Percentiles rank a stretch among this genome's conserved stretches.
phyloP scores from a whole-genome alignment of 257 asterid genomes.

The Nicotiana otophora region DNA sequence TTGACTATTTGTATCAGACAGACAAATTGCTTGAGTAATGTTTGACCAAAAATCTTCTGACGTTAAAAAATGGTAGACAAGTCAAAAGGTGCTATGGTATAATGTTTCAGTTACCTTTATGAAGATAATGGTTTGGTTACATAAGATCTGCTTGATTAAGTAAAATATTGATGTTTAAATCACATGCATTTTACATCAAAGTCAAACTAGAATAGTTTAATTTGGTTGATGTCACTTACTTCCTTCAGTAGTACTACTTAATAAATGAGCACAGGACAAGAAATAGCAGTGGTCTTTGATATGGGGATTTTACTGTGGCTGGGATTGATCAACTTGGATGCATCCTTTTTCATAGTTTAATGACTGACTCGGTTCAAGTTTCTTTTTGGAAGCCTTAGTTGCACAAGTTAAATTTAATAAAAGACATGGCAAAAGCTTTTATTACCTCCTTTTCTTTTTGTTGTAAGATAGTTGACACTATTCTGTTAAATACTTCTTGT shows the following conservation, averaged over 20 bases:
- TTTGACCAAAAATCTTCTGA: neutral
- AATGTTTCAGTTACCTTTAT: neutral
- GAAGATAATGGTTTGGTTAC: neutral
- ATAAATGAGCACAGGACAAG: neutral
- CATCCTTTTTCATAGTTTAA: neutral
- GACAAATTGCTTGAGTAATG: neutral
- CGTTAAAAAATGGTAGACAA: neutral
- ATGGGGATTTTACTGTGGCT: neutral
- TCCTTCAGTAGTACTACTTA: neutral
- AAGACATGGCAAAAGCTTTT: neutral
- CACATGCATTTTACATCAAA: neutral
- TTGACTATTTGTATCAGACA: neutral
- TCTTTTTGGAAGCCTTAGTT: neutral
- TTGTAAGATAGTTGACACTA: conserved; percentile 4
- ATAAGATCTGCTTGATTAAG: neutral
- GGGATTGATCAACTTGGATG: neutral
- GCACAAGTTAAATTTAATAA: neutral
- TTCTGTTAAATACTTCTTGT: conserved; percentile 15
- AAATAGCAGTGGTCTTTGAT: neutral
- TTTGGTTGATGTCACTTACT: neutral
- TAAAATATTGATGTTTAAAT: neutral
- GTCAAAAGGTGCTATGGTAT: neutral
- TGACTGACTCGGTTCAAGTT: neutral
- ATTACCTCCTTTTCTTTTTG: neutral
- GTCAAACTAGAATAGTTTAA: neutral